Evolutionary conservation across 2,329 filamentous ascomycete species (phyloP), one percentile per base, ranked within the genome.

Genomic region (Fusarium bulbicola): DNA sequence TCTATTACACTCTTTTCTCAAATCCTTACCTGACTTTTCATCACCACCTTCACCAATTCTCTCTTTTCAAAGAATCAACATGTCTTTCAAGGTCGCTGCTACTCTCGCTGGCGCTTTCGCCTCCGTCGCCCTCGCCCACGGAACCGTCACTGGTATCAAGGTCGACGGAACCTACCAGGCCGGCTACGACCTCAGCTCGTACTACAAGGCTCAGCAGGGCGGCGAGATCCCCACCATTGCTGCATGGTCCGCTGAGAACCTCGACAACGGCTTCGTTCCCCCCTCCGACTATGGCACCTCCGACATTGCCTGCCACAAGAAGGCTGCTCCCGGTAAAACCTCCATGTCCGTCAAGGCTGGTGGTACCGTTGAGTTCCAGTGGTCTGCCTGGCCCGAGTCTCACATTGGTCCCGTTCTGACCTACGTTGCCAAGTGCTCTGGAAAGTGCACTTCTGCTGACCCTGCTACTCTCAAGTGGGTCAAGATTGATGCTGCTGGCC

Each of bases 401-500:
- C 85, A 87, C 79, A 72, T 83, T 36, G 84, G 87, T 3, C 90
- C 90, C 28, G 87, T 92, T 76, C 84, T 92, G 74, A 87, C 87
- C 80, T 92, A 92, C 83, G 83, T 92, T 36, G 91, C 91, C 70
- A 85, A 86, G 78, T 90, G 88, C 83, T 40, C 56, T 21, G 83
- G 85, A 49, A 85, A 89, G 78, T 91, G 88, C 81, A 82, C 85
- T 43, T 77, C 80, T 2, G 88, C 87, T 61, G 86, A 88, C 81
- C 87, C 88, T 80, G 81, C 81, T 8, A 77, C 81, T 7, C 85
- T 92, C 47, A 81, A 87, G 74, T 92, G 87, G 82, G 88, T 91
- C 84, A 92, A 92, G 86, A 91, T 92, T 64, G 86, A 87, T 53
- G 86, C 86, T 70, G 90, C 88, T 73, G 84, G 89, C 39, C 81